phyloP scores from a whole-genome alignment of 169 alveolate species.

The Babesia ovata region DNA sequence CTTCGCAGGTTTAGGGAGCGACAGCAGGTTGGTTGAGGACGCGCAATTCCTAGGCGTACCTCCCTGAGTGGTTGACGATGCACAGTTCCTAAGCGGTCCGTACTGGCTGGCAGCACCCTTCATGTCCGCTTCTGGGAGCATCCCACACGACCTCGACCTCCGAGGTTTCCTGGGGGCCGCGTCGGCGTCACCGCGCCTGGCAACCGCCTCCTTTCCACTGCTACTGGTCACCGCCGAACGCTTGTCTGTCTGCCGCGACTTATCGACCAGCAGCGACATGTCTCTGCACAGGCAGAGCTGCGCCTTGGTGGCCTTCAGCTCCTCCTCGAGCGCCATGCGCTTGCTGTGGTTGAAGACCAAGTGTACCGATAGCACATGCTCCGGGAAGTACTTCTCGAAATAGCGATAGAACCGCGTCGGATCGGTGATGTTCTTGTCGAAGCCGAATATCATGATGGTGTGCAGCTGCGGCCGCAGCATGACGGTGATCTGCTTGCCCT shows the following conservation, averaged over 20 bases:
- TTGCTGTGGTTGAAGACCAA: conserved; percentile 51
- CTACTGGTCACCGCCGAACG: not conserved
- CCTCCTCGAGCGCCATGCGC: conserved; percentile 54
- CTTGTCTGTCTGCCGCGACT: not conserved
- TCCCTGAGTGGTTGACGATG: not conserved
- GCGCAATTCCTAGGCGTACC: not conserved
- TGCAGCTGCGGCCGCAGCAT: conserved; percentile 70
- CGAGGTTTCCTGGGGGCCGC: conserved; percentile 1
- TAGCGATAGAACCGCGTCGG: conserved; percentile 43
- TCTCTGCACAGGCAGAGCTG: conserved; percentile 37
- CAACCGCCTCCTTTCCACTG: not conserved
- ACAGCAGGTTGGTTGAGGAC: conserved; percentile 11
- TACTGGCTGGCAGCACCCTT: not conserved
- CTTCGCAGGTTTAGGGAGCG: not conserved
- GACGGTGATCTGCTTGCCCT: conserved; percentile 56
- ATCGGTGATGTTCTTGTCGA: conserved; percentile 50
- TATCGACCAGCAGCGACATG: conserved; percentile 4
- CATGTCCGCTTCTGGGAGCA: not conserved
- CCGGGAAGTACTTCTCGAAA: conserved; percentile 62
- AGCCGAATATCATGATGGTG: conserved; percentile 62
- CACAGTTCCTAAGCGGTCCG: not conserved
- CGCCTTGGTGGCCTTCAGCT: conserved; percentile 44
- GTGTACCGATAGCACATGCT: conserved; percentile 60
- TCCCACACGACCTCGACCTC: conserved; percentile 8
- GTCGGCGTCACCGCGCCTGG: not conserved